These are phyloP conservation scores for Asterionellopsis glacialis DNA, from an alignment of 108 stramenopile species.

Conservation along the genomic window DNA sequence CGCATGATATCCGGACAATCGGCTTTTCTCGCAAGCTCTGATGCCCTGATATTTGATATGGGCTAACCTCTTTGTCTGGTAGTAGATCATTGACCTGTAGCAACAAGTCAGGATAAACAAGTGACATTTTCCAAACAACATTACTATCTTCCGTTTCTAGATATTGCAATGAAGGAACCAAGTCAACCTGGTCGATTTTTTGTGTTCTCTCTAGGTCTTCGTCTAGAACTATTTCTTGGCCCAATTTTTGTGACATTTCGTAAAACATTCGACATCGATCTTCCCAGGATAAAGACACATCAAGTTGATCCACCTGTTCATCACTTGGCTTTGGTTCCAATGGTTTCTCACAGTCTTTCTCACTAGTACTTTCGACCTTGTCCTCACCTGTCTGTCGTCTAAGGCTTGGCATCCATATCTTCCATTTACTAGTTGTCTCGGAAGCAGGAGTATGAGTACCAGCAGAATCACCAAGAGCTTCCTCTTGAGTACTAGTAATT, in stretches of 20 bases:
- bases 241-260: slow-evolving; percentile 33
- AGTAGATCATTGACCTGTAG: slow-evolving; percentile 41
- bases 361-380: not conserved
- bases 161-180: slow-evolving; percentile 1
- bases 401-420: not conserved
- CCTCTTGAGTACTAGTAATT: too few species aligned
- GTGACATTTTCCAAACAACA: slow-evolving; percentile 25
- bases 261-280: slow-evolving; percentile 34
- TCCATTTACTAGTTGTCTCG: too few species aligned
- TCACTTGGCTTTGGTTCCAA: not conserved
- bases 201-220: not conserved
- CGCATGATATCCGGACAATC: slow-evolving; percentile 36
- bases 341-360: not conserved
- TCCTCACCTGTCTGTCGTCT: not conserved
- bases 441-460: too few species aligned
- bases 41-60: not conserved
- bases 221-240: slow-evolving; percentile 10
- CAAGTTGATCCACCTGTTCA: not conserved
- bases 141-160: slow-evolving; percentile 1
- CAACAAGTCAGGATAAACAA: slow-evolving; percentile 35
- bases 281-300: slow-evolving; percentile 19
- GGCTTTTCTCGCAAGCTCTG: slow-evolving; percentile 12
- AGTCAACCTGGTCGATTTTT: not conserved
- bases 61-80: not conserved
- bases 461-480: too few species aligned